Evolutionary conservation across 1,284 basidiomycete species (phyloP), one percentile per base, ranked within the genome.

Genomic region (Takashimella koratensis): DNA sequence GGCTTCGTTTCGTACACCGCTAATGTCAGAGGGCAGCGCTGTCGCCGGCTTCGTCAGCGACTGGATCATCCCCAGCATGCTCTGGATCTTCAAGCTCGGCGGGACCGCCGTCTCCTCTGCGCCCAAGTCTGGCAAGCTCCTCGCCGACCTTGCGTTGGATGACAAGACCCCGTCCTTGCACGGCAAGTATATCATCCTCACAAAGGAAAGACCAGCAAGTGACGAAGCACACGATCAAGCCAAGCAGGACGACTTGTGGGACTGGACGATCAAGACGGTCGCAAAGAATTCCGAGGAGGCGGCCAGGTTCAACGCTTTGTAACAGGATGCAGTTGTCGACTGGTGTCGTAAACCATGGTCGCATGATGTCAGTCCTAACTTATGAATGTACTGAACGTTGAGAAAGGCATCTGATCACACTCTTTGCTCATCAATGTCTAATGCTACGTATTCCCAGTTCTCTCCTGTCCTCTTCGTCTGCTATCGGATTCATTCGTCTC

Each of bases 231-330:
- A 53, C 41, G 52, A 53, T 21, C 23, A 24, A 21, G 20, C 4
- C 12, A 49, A 53, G 25, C 52, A 53, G 52, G 47, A 53, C 10
- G 52, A 53, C 13, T 16, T 49, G 6, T 53, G 52, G 52, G 26
- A 49, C 22, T 53, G 47, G 46, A 49, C 47, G 5, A 21, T 53
- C 20, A 6, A 53, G 21, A 48, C 22, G 6, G 13, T 53, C 13
- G 27, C 52, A 10, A 41, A 30, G 27, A 47, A 53, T 43, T 27
- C 4, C 47, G n/a, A n/a, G n/a, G n/a, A n/a, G n/a, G n/a, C n/a
- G n/a, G n/a, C n/a, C n/a, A n/a, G n/a, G n/a, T n/a, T n/a, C n/a
- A n/a, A n/a, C n/a, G n/a, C n/a, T n/a, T n/a, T n/a, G n/a, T n/a
- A n/a, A n/a, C n/a, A n/a, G n/a, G n/a, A n/a, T n/a, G n/a, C n/a